phyloP scores from a whole-genome alignment of 148 eudicot species.

The Persicaria tinctoria region DNA sequence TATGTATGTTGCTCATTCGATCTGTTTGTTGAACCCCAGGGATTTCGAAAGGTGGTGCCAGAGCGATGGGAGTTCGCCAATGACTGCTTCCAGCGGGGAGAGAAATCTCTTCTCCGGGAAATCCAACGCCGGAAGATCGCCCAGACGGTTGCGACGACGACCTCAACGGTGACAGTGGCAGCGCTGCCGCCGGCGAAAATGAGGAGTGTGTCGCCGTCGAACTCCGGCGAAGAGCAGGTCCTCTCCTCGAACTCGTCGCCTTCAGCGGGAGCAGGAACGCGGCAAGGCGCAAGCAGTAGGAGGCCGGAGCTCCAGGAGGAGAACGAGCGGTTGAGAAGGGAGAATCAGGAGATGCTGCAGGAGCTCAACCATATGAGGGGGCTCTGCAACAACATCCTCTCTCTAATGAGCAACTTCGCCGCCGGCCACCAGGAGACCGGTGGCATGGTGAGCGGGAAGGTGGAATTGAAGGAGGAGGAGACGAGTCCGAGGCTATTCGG shows the following conservation, averaged over 20 bases:
- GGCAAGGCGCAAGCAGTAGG: constrained; percentile 12
- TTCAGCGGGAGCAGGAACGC: not conserved
- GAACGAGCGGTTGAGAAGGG: constrained; percentile 56
- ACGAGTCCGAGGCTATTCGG: constrained; percentile 55
- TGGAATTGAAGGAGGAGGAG: constrained; percentile 20
- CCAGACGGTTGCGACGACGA: constrained; percentile 13
- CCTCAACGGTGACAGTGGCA: constrained; percentile 3
- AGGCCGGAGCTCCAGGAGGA: constrained; percentile 58
- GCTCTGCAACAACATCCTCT: constrained; percentile 38
- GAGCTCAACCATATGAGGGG: constrained; percentile 55
- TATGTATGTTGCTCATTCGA: not conserved
- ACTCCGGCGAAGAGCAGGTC: constrained; percentile 67
- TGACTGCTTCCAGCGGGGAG: constrained; percentile 64
- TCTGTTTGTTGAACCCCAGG: constrained; percentile 21
- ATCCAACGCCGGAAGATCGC: constrained; percentile 74
- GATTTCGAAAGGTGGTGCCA: constrained; percentile 56
- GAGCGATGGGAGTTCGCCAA: constrained; percentile 87
- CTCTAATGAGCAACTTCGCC: constrained; percentile 51
- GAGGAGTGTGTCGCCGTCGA: constrained; percentile 30
- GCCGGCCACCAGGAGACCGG: constrained; percentile 31
- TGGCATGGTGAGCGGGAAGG: constrained; percentile 19
- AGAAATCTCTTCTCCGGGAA: constrained; percentile 48
- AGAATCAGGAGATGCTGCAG: constrained; percentile 36
- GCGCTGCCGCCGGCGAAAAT: constrained; percentile 25
- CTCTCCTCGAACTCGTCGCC: constrained; percentile 62